phyloP scores from a whole-genome alignment of 75 land plant genomes.

The Gnetum montanum region DNA sequence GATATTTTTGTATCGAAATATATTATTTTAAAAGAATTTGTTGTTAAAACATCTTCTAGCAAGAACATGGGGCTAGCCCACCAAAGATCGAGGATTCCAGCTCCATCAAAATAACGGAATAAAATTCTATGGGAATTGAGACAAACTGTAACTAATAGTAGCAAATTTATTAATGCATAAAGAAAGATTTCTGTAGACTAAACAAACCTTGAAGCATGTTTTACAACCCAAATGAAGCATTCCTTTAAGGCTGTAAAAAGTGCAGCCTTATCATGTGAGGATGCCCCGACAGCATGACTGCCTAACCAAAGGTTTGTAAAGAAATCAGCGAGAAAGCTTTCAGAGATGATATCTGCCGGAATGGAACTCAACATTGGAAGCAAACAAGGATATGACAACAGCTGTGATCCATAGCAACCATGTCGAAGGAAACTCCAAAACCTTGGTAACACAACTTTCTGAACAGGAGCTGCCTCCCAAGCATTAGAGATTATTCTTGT shows the following conservation, averaged over 20 bases:
- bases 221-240: conserved; percentile 71
- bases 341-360: conserved; percentile 37
- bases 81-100: too few relatives aligned
- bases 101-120: conserved; percentile 1
- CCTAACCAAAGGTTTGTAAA: conserved; percentile 81
- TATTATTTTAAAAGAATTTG: too few relatives aligned
- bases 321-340: conserved; percentile 59
- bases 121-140: too few relatives aligned
- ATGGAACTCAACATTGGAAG: conserved; percentile 51
- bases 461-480: conserved; percentile 45
- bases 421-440: conserved; percentile 79
- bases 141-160: neutral
- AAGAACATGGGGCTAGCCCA: too few relatives aligned
- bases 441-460: conserved; percentile 50
- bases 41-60: too few relatives aligned
- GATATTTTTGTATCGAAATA: too few relatives aligned
- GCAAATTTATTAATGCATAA: neutral
- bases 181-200: neutral
- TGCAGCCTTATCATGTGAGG: conserved; percentile 26
- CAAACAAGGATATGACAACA: conserved; percentile 70
- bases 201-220: conserved; percentile 69
- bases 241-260: conserved; percentile 66
- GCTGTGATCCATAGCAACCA: conserved; percentile 92
- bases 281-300: conserved; percentile 16
- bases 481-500: conserved; percentile 52